Percentiles rank a stretch among this genome's conserved stretches.
These are phyloP conservation scores for Gossypium mustelinum DNA, from an alignment of 345 rosid species.

Conservation along the genomic window DNA sequence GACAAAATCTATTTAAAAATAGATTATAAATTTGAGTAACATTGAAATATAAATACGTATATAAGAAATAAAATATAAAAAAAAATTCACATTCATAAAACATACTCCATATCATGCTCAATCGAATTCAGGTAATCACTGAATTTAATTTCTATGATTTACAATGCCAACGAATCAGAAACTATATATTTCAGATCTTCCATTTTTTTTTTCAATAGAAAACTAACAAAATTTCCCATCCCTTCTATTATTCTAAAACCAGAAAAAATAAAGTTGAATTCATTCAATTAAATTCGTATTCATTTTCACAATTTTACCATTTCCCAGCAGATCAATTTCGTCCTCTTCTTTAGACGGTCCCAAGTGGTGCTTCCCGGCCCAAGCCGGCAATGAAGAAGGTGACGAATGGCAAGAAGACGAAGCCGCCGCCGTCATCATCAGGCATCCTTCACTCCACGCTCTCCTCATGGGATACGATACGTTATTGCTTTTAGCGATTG, in stretches of 20 bases:
- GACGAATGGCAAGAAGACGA: conserved; percentile 34
- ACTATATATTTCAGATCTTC: background rate
- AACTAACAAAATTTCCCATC: no score
- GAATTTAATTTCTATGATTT: background rate
- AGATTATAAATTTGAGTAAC: no score
- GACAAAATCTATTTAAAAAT: no score
- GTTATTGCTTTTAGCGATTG: conserved; percentile 21
- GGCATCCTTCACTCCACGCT: conserved; percentile 65
- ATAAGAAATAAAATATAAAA: no score
- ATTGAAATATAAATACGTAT: no score
- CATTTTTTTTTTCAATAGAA: background rate
- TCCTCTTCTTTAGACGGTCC: background rate
- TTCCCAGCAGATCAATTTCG: background rate
- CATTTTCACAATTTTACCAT: background rate
- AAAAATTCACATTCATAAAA: no score
- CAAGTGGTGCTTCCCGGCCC: background rate
- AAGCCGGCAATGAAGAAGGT: conserved; percentile 40
- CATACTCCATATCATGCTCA: background rate
- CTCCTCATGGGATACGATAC: conserved; percentile 51
- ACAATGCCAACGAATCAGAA: background rate
- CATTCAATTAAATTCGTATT: background rate
- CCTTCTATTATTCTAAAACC: background rate
- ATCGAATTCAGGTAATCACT: background rate
- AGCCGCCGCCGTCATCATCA: conserved; percentile 33
- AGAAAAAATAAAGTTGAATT: background rate